Base-by-base conservation (phyloP, 495 filamentous ascomycete genomes). In the Massariosphaeria phaeospora region DNA sequence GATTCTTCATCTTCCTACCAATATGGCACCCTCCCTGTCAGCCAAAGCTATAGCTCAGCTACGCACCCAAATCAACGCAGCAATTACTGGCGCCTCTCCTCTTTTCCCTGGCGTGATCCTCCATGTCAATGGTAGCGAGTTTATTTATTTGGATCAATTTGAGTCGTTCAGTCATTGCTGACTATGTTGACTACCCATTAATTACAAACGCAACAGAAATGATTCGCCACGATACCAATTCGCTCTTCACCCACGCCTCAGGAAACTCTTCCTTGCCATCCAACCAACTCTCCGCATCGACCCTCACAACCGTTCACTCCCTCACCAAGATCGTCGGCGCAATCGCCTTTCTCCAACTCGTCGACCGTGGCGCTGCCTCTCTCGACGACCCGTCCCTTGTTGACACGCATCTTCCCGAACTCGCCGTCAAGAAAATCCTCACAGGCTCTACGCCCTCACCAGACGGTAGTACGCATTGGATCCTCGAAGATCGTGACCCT, bases 281-380 rank as follows among this genome's bases (percentile, higher is more conserved):
- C 2, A 11, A 35, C 51, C 40, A 25, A 1, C 33, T 49, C 5
- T 23, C 31, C 15, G 2, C 20, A 31, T 17, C 40, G 7, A 44
- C 54, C 2, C 7, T 57, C 36, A 26, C 29, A 20, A 6, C 40
- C 3, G 18, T 57, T 7, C 35, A 57, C 39, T 57, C 54, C 11
- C 7, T 45, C 38, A 57, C 36, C 18, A 57, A 57, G 25, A 51
- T 57, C 39, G 46, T 57, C 21, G 54, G 54, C 31, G 36, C 54
- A 27, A 51, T 57, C 12, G 54, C 46, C 8, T 45, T 57, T 21
- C 43, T 51, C 46, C 54, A 57, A 34, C 54, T 57, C 25, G 54
- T 51, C 3, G 46, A 57, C 4, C 46, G 30, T 15, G 17, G 17
- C 15, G 36, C 51, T 20, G 21, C 27, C 26, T 20, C 36, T 23